Evolutionary conservation across 2,329 filamentous ascomycete genomes (phyloP).

Genomic region (Cladosporium sp.): DNA sequence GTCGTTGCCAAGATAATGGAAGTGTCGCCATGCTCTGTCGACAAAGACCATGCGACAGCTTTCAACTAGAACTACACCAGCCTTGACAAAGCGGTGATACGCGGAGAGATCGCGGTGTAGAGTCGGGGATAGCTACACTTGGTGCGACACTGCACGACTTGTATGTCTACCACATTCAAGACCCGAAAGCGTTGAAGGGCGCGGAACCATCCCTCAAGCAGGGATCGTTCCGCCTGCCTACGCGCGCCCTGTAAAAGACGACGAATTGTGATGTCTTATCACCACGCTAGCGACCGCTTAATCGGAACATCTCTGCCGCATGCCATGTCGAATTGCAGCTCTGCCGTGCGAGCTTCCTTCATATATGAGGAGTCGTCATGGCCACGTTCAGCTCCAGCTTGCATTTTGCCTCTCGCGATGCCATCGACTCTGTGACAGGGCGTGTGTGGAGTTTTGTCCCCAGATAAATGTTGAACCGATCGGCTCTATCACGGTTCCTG

Average conservation of each 20-base stretch:
- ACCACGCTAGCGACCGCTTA: background rate
- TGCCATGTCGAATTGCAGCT: background rate
- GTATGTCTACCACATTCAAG: too few species aligned
- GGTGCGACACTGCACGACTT: too few species aligned
- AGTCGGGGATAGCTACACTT: too few species aligned
- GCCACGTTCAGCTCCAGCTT: background rate
- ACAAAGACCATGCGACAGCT: too few species aligned
- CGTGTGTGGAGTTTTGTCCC: background rate
- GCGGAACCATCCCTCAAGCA: background rate
- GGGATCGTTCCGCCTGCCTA: background rate
- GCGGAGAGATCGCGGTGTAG: too few species aligned
- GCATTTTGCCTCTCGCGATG: background rate
- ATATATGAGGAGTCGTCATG: background rate
- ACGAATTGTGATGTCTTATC: background rate
- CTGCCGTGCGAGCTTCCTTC: too few species aligned
- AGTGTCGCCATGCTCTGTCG: too few species aligned
- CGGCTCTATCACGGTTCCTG: slow-evolving; percentile 5
- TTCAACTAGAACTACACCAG: too few species aligned
- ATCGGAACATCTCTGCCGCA: background rate
- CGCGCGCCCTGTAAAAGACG: background rate
- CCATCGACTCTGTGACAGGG: background rate
- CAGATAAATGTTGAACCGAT: background rate
- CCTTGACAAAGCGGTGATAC: too few species aligned
- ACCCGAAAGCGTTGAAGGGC: background rate
- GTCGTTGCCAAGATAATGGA: too few species aligned